Conservation (phyloP, 352 stramenopile genomes). For the Blastocystis sp. region DNA sequence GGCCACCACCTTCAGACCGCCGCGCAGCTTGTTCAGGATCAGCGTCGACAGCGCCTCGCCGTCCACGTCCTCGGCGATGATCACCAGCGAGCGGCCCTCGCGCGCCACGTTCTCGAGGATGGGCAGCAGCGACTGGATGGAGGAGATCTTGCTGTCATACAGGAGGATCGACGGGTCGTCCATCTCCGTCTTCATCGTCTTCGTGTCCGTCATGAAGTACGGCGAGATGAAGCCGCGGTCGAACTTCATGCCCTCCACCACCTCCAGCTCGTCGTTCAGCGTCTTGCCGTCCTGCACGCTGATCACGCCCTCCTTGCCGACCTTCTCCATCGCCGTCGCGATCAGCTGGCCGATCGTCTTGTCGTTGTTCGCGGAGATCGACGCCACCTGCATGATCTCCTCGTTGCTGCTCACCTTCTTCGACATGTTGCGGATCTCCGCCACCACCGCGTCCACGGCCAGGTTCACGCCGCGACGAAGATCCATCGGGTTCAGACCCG, state of each 20-base stretch:
- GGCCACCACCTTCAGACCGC: constrained; percentile 97
- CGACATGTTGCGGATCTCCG: constrained; percentile 89
- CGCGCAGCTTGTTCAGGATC: constrained; percentile 99
- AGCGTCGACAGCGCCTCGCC: constrained; percentile 95
- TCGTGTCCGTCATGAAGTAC: constrained; percentile 99
- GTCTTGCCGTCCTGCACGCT: constrained; percentile 96
- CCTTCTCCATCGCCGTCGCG: constrained; percentile 96
- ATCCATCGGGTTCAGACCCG: constrained; percentile 98
- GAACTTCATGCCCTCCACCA: constrained; percentile 99
- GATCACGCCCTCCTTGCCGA: constrained; percentile 96
- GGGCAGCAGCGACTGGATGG: constrained; percentile 90
- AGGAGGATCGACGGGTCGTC: constrained; percentile 98
- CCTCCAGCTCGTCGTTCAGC: constrained; percentile 97
- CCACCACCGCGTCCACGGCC: constrained; percentile 91
- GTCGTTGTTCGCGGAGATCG: constrained; percentile 98
- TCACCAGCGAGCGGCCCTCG: constrained; percentile 91
- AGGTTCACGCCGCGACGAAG: constrained; percentile 93
- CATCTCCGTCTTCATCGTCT: constrained; percentile 96
- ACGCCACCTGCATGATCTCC: constrained; percentile 97
- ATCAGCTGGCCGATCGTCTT: constrained; percentile 95
- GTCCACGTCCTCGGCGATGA: constrained; percentile 99
- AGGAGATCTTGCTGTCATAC: constrained; percentile 99
- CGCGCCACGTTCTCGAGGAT: constrained; percentile 96
- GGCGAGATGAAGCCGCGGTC: constrained; percentile 99
- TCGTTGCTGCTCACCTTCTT: constrained; percentile 95